Evolutionary conservation across 108 stramenopile genomes (phyloP), one percentile per base, ranked within the genome.

Genomic region (Cylindrotheca fusiformis): DNA sequence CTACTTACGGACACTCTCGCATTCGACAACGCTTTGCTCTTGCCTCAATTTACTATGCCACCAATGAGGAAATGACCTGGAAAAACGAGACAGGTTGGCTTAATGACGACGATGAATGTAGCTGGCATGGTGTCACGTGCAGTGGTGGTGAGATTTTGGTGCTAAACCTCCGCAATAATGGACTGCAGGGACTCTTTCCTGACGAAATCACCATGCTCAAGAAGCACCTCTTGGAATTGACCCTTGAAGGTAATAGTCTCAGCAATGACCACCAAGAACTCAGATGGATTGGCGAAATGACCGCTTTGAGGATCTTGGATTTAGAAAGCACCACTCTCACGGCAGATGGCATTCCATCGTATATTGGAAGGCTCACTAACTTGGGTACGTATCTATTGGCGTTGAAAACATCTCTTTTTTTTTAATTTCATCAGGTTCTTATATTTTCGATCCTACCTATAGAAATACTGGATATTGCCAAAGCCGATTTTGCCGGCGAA

Each of bases 41-140:
- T 27, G 55, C 65, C 23, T 56, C 31, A 32, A n/a, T 67, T 3
- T 56, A 67, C 28, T 47, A 48, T 1, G 47, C 21, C 18, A 67
- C 65, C 41, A 57, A 32, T 30, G 23, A 30, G 14, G 55, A 48
- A 17, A 2, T n/a, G 8, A 52, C 29, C 1, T 67, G 65, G 65
- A 30, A 22, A 54, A 18, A 56, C 46, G 14, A 12, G 8, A 32
- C 45, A 75, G 81, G 78, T 32, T 85, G 63, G 71, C 55, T 67
- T 30, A 24, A 62, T 0, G 49, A 63, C 12, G 33, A 47, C 30
- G 30, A 69, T 47, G 81, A 80, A 56, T 86, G 85, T 31, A 10
- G 5, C 4, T 86, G 85, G 85, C 65, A 62, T 36, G 81, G 81
- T 12, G 73, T 86, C 44, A 46, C 24, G 14, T 86, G 85, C 56